Conservation (phyloP, 495 filamentous ascomycete genomes). For the Hyaloscypha finlandica region DNA sequence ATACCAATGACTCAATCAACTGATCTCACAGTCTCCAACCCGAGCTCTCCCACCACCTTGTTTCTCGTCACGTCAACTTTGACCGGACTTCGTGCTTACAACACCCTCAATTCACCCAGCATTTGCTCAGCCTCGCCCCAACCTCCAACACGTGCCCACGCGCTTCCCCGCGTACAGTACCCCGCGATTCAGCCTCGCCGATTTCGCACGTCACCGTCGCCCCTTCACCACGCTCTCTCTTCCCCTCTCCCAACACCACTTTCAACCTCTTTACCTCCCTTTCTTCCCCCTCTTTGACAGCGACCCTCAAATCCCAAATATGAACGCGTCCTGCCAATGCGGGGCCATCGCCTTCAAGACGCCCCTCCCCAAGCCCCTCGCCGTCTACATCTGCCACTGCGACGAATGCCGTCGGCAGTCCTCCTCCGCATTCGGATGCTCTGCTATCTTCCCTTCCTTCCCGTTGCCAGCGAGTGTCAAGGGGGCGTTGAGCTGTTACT, state of each 20-base stretch:
- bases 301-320: slow-evolving; percentile 19
- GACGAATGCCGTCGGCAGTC: slow-evolving; percentile 66
- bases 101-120: too few species aligned
- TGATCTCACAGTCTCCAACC: neutral
- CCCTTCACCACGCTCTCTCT: neutral
- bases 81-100: too few species aligned
- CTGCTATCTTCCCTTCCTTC: slow-evolving; percentile 66
- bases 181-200: neutral
- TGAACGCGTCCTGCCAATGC: slow-evolving; percentile 66
- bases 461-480: slow-evolving; percentile 46
- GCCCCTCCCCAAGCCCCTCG: slow-evolving; percentile 54
- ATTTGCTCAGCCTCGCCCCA: neutral
- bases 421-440: slow-evolving; percentile 66
- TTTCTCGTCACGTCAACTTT: too few species aligned
- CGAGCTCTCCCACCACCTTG: neutral
- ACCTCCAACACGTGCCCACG: neutral
- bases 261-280: too few species aligned
- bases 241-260: too few species aligned
- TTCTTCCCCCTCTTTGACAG: too few species aligned
- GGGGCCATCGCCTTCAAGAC: slow-evolving; percentile 62
- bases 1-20: neutral
- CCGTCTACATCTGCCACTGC: slow-evolving; percentile 71
- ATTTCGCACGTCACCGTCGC: slow-evolving; percentile 1
- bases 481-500: slow-evolving; percentile 43
- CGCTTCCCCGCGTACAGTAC: neutral